These are phyloP conservation scores for Colletotrichum caudatum DNA, from an alignment of 2,329 filamentous ascomycete genomes.

Conservation along the genomic window DNA sequence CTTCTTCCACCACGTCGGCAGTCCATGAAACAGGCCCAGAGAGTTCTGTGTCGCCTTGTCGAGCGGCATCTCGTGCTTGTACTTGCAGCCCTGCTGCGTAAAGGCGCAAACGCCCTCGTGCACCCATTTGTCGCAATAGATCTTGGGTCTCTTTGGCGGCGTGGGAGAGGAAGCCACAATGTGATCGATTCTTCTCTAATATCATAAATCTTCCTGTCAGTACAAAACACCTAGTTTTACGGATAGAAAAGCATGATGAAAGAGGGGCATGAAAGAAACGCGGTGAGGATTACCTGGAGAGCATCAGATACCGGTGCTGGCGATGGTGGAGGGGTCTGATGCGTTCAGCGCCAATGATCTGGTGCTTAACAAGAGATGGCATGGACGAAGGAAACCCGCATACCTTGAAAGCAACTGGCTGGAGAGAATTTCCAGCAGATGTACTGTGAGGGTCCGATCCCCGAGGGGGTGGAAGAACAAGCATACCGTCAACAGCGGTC, in stretches of 20 bases:
- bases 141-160: conserved; percentile 66
- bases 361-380: conserved; percentile 17
- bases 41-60: conserved; percentile 73
- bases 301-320: conserved; percentile 46
- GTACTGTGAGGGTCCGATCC: conserved; percentile 54
- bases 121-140: conserved; percentile 92
- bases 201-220: conserved; percentile 12
- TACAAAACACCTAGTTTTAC: too few relatives aligned
- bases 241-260: too few relatives aligned
- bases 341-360: conserved; percentile 46
- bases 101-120: conserved; percentile 87
- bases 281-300: conserved; percentile 49
- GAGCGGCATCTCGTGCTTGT: conserved; percentile 89
- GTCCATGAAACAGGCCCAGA: conserved; percentile 77
- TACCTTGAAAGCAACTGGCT: conserved; percentile 55
- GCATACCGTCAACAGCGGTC: conserved; percentile 55
- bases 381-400: conserved; percentile 42
- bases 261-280: neutral
- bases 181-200: conserved; percentile 50
- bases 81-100: conserved; percentile 86
- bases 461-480: conserved; percentile 59
- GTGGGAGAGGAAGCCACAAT: conserved; percentile 48
- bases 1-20: conserved; percentile 72
- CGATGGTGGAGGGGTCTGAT: conserved; percentile 44
- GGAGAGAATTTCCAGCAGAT: conserved; percentile 51